These are phyloP conservation scores for Phylloporus sp. DNA, from an alignment of 768 basidiomycete genomes.

Conservation along the genomic window DNA sequence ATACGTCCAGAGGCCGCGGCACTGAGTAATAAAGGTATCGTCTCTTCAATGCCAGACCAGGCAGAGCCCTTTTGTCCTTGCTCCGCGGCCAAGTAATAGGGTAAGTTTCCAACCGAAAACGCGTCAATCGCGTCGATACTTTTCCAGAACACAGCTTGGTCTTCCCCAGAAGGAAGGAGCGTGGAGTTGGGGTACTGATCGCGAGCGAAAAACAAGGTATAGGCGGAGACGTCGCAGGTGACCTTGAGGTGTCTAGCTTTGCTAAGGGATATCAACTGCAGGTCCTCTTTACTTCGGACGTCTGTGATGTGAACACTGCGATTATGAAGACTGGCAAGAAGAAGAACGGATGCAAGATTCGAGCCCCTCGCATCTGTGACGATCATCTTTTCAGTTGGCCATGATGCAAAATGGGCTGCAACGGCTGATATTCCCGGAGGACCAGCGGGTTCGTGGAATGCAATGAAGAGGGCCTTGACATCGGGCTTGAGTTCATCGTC, in stretches of 20 bases:
- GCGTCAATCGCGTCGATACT: conserved; percentile 82
- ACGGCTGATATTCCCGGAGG: conserved; percentile 66
- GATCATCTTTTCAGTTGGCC: conserved; percentile 91
- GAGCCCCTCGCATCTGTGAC: conserved; percentile 91
- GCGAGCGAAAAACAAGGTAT: conserved; percentile 81
- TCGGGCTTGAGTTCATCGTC: conserved; percentile 77
- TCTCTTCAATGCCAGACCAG: conserved; percentile 81
- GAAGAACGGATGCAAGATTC: conserved; percentile 87
- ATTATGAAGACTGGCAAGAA: conserved; percentile 89
- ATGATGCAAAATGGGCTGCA: conserved; percentile 83
- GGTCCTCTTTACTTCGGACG: conserved; percentile 80
- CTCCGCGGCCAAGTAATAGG: conserved; percentile 69
- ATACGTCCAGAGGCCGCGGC: conserved; percentile 80
- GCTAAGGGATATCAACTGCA: conserved; percentile 87
- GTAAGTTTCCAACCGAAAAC: conserved; percentile 85
- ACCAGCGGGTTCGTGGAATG: conserved; percentile 52
- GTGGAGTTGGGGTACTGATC: conserved; percentile 66
- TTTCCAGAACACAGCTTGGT: conserved; percentile 83
- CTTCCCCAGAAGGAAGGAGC: conserved; percentile 65
- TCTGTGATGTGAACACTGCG: conserved; percentile 89
- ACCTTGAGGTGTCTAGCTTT: conserved; percentile 93
- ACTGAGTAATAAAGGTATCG: conserved; percentile 80
- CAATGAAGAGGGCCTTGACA: conserved; percentile 83
- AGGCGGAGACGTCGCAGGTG: conserved; percentile 94
- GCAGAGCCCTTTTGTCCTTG: conserved; percentile 58